Evolutionary conservation across 208 protist species (phyloP), one percentile per base, ranked within the genome.

Genomic region (Giardia duodenalis): DNA sequence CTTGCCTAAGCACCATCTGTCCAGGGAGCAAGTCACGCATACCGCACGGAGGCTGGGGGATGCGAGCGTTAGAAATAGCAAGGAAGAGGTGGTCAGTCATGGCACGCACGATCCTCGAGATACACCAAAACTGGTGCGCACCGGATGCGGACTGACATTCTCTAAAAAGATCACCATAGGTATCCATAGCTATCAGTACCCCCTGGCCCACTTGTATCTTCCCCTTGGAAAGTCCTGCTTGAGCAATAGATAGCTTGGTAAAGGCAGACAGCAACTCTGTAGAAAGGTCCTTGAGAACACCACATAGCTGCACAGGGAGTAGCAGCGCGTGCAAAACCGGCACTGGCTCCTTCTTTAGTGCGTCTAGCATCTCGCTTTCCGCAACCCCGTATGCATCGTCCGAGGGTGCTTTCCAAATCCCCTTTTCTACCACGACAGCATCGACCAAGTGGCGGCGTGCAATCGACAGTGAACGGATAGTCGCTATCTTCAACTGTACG

Each of bases 1-100:
- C 19, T 67, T 97, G 93, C 57, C 96, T 93, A 43, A 97, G 93
- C 0, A 67, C 67, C 96, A 97, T 97, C 88, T 97, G 47, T 1
- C 89, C 19, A 88, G 96, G 96, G 19, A 87, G 86, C 44, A 95
- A 96, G 92, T 97, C 96, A 47, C 95, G 94, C 0, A 94, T 97
- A 43, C 96, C 96, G 91, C 96, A 94, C 88, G 95, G 94, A 67
- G 92, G 92, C 10, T 43, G 2, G n/a, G 88, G 88, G 2, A 91
- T 45, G 1, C 57, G 44, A 92, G 0, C 39, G 43, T 42, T n/a
- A 4, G 2, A 10, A 48, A 76, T 39, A 76, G 86, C 44, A 87
- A 45, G 19, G 4, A 92, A 92, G 39, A 92, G 4, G 4, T 4
- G 3, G 39, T 92, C 42, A 19, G 4, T 92, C 3, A 86, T 4